Evolutionary conservation across 345 rosid genomes (phyloP).

Genomic region (Pistacia vera): DNA sequence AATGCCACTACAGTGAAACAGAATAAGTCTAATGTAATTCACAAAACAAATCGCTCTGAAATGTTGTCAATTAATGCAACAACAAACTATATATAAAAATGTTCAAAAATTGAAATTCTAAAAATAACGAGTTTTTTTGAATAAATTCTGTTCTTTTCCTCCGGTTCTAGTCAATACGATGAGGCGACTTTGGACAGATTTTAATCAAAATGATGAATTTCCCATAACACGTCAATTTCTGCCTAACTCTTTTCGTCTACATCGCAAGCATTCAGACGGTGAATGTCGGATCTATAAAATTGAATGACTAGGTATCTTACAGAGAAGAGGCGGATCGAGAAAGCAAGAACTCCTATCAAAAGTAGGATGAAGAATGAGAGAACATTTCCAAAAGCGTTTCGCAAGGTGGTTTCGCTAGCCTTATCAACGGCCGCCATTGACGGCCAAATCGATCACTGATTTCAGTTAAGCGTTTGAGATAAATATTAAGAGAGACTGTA

Average conservation of each 20-base stretch:
- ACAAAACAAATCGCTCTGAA: background rate
- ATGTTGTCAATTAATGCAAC: background rate
- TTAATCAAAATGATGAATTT: background rate
- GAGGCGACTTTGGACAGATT: background rate
- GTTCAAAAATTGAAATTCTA: background rate
- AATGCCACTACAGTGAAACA: slow-evolving; percentile 1
- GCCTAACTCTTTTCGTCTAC: background rate
- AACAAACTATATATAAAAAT: background rate
- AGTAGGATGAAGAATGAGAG: slow-evolving; percentile 80
- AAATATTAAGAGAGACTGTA: background rate
- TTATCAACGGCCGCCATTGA: slow-evolving; percentile 69
- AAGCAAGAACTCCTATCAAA: slow-evolving; percentile 91
- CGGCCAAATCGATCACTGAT: slow-evolving; percentile 28
- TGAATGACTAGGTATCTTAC: slow-evolving; percentile 45
- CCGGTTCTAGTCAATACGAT: background rate
- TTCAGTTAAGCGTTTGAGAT: background rate
- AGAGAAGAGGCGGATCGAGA: slow-evolving; percentile 99
- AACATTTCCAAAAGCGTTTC: slow-evolving; percentile 79
- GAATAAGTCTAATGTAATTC: background rate
- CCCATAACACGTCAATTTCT: slow-evolving; percentile 1
- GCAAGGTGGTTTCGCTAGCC: slow-evolving; percentile 42
- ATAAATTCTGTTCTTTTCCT: background rate
- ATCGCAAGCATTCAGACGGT: slow-evolving; percentile 7
- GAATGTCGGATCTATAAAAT: slow-evolving; percentile 41
- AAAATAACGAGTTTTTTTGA: no score